Conservation (phyloP, 2,329 filamentous ascomycete genomes). For the Colletotrichum aenigma region DNA sequence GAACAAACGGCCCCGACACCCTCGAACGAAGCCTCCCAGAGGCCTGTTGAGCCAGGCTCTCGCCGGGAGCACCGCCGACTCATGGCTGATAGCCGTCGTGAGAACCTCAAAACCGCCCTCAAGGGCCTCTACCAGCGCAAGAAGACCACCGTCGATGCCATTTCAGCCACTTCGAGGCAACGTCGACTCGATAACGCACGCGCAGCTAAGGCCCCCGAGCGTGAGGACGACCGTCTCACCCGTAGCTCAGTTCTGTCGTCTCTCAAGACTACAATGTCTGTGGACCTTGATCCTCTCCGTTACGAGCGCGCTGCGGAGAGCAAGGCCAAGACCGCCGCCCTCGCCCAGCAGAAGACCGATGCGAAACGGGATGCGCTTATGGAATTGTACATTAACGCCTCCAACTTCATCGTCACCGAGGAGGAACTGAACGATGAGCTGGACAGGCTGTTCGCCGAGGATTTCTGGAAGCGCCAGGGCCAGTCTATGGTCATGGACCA, state of each 20-base stretch:
- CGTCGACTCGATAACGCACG: constrained; percentile 47
- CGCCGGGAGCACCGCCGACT: constrained; percentile 68
- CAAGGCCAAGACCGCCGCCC: constrained; percentile 41
- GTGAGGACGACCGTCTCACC: constrained; percentile 79
- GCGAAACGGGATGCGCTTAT: constrained; percentile 75
- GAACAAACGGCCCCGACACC: constrained; percentile 62
- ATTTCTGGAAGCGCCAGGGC: constrained; percentile 52
- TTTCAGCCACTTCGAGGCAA: constrained; percentile 45
- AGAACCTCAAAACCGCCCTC: constrained; percentile 75
- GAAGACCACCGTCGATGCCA: constrained; percentile 42
- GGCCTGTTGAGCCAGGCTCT: constrained; percentile 37
- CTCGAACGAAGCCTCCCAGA: constrained; percentile 36
- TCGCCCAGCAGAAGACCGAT: constrained; percentile 57
- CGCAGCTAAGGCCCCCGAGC: constrained; percentile 67
- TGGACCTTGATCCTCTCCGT: constrained; percentile 66
- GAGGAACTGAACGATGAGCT: constrained; percentile 75
- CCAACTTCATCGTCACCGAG: constrained; percentile 85
- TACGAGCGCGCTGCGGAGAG: constrained; percentile 55
- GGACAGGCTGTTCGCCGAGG: constrained; percentile 75
- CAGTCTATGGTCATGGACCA: constrained; percentile 30
- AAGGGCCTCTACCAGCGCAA: constrained; percentile 72
- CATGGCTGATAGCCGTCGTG: constrained; percentile 74
- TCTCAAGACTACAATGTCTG: constrained; percentile 51
- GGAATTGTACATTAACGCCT: constrained; percentile 87
- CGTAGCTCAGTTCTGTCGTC: constrained; percentile 65